Evolutionary conservation across 495 filamentous ascomycete species (phyloP), one percentile per base, ranked within the genome.

Genomic region (Aspergillus ellipticus): DNA sequence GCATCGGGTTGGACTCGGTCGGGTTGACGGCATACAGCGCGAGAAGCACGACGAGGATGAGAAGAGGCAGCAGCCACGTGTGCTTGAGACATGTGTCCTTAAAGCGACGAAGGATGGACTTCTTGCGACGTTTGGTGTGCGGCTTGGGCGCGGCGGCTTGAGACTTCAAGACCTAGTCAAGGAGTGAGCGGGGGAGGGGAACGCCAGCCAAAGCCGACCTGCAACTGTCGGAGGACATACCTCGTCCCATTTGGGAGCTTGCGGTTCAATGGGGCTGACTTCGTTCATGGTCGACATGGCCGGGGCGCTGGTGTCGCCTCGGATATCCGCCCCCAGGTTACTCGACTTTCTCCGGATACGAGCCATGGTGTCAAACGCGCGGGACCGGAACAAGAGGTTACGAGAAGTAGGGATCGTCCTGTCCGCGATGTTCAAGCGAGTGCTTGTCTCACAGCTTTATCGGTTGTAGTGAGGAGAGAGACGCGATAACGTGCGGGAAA

Each of bases 21-120:
- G 94, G 95, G 68, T 94, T 89, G 62, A 93, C 63, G 54, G 83
- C 83, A 69, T 90, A 97, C 47, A 86, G 73, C 26, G 74, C 65
- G 52, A 92, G 67, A 57, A 92, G 76, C 66, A 86, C 66, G 48
- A 77, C 24, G 56, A 92, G 67, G 31, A 95, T 72, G 53, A 90
- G 67, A 16, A 96, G 79, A 20, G 95, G 94, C 46, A 88, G 81
- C 51, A 92, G 78, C 86, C 87, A 92, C 39, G 88, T 92, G 67
- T 90, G 85, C 65, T 86, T 87, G 59, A 90, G 66, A 53, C 83
- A 82, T 53, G 74, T 81, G 58, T 82, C 74, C 65, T 83, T 86
- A 72, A 81, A 86, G 61, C 86, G 84, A 51, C 84, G 84, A 55
- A 89, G 76, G 51, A 81, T 64, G 10, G 82, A 84, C 46, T 77